These are phyloP conservation scores for Alternaria sp. DNA, from an alignment of 2,329 filamentous ascomycete genomes.

Conservation along the genomic window DNA sequence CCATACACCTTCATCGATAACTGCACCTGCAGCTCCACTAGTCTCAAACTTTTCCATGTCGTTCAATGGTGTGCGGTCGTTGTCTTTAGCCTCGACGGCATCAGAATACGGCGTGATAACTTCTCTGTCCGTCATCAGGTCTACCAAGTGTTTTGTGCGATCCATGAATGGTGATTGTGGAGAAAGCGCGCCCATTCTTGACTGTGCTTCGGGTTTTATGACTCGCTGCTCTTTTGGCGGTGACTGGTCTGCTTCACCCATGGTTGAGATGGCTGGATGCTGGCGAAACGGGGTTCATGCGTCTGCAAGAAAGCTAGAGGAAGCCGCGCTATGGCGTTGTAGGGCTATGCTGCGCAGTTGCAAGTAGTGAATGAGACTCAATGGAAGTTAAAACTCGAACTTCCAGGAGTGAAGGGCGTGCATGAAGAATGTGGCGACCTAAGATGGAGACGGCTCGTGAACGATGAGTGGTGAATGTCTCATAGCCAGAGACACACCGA, in stretches of 20 bases:
- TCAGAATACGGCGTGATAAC: background rate
- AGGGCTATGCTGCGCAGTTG: background rate
- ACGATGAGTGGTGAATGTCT: background rate
- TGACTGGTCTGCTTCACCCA: background rate
- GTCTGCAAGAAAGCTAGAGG: accelerated
- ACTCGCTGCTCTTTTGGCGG: background rate
- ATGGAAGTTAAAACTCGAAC: background rate
- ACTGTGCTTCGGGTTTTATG: accelerated
- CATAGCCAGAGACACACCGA: no score
- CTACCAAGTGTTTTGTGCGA: background rate
- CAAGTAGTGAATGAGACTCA: background rate
- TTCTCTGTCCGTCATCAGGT: accelerated
- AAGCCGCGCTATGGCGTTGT: background rate
- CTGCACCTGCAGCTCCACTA: background rate
- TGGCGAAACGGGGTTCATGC: background rate
- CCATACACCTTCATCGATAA: background rate
- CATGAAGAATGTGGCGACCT: background rate
- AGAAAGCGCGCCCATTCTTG: background rate
- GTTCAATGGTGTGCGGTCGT: background rate
- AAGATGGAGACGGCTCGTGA: accelerated
- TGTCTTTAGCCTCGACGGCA: background rate
- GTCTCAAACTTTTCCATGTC: background rate
- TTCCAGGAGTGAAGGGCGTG: background rate
- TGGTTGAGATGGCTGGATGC: background rate
- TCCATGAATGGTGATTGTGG: background rate